Conservation (phyloP, 2,329 filamentous ascomycete genomes). For the Fusarium pseudocircinatum region DNA sequence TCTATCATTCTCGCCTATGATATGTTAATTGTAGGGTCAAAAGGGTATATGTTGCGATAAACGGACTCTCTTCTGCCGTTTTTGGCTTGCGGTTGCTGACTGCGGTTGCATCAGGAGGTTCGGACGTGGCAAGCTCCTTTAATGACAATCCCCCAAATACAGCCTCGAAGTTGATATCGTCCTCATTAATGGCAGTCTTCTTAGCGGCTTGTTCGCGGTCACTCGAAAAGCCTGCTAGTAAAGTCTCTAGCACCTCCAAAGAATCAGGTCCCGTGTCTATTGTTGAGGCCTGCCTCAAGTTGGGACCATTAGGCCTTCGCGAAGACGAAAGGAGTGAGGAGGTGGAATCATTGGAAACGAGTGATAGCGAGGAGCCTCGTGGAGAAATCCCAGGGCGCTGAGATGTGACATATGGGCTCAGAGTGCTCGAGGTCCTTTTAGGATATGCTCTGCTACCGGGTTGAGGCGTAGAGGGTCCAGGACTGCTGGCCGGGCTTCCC, state of each 20-base stretch:
- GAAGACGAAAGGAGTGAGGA: slow-evolving; percentile 74
- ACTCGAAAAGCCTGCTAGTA: slow-evolving; percentile 50
- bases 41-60: no score
- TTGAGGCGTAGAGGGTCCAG: slow-evolving; percentile 67
- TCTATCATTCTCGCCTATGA: slow-evolving; percentile 78
- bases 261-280: slow-evolving; percentile 71
- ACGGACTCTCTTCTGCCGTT: slow-evolving; percentile 77
- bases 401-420: slow-evolving; percentile 74
- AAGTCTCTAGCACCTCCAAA: slow-evolving; percentile 70
- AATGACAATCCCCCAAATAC: slow-evolving; percentile 84
- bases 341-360: slow-evolving; percentile 80
- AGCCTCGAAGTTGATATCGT: slow-evolving; percentile 72
- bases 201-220: slow-evolving; percentile 14
- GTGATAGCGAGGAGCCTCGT: slow-evolving; percentile 80
- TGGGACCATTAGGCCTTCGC: slow-evolving; percentile 73
- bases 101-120: slow-evolving; percentile 31
- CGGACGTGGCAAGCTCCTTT: slow-evolving; percentile 69
- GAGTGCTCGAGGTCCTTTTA: slow-evolving; percentile 72
- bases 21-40: not conserved
- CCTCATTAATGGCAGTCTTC: slow-evolving; percentile 51
- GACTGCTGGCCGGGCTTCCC: slow-evolving; percentile 68
- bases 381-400: slow-evolving; percentile 74
- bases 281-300: slow-evolving; percentile 67
- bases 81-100: slow-evolving; percentile 60
- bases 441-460: slow-evolving; percentile 73